phyloP scores from a whole-genome alignment of 352 stramenopile genomes.

The Phytophthora tentaculata region DNA sequence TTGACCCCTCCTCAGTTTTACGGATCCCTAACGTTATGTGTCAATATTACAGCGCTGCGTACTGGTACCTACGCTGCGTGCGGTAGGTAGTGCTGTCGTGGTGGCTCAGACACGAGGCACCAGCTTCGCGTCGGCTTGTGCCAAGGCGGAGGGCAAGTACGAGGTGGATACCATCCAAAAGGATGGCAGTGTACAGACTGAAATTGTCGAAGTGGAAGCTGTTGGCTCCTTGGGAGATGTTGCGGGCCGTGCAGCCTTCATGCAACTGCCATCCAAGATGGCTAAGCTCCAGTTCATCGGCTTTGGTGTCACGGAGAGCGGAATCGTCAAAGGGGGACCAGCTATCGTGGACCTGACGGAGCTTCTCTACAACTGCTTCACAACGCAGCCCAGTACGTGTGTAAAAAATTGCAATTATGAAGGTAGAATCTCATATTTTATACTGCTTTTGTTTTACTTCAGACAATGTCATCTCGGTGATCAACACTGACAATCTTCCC shows the following conservation, averaged over 20 bases:
- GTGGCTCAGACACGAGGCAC: constrained; percentile 67
- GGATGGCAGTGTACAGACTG: constrained; percentile 50
- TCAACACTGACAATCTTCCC: constrained; percentile 86
- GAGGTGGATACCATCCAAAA: constrained; percentile 71
- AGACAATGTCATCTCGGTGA: constrained; percentile 63
- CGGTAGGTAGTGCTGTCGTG: constrained; percentile 48
- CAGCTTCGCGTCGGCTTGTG: constrained; percentile 58
- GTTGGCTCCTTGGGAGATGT: constrained; percentile 46
- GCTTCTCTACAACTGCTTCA: neutral
- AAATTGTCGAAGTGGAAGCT: constrained; percentile 41
- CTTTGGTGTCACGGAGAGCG: constrained; percentile 71
- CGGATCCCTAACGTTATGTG: neutral
- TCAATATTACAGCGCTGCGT: constrained; percentile 47
- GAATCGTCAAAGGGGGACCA: constrained; percentile 20
- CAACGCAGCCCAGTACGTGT: neutral
- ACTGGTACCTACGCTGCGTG: constrained; percentile 62
- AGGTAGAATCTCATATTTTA: neutral
- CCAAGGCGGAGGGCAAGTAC: constrained; percentile 45
- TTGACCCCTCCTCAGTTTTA: constrained; percentile 1
- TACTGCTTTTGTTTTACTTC: neutral
- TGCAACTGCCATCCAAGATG: constrained; percentile 47
- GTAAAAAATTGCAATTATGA: neutral
- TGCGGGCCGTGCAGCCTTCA: constrained; percentile 42
- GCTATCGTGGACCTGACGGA: neutral
- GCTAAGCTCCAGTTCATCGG: constrained; percentile 55